Percentiles rank a stretch among this genome's conserved stretches.
Evolutionary conservation across 176 grass and related monocot genomes (phyloP).

Genomic region (Melocanna baccifera): DNA sequence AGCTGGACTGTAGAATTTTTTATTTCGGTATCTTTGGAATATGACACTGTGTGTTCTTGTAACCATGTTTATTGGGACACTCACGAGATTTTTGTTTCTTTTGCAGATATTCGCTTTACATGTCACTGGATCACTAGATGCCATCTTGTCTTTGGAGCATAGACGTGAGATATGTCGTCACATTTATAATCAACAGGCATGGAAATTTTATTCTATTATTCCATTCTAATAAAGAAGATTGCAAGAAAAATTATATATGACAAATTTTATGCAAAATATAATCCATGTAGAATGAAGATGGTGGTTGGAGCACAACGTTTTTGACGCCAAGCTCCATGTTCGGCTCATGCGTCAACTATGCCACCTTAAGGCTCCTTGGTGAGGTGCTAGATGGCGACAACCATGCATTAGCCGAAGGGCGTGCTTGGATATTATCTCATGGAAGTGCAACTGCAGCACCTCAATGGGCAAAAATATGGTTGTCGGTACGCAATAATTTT

Average conservation of each 20-base stretch:
- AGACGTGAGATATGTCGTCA: neutral
- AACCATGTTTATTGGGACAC: too few relatives aligned
- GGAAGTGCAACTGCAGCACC: neutral
- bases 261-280: neutral
- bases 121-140: neutral
- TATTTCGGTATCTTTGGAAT: too few relatives aligned
- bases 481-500: too few relatives aligned
- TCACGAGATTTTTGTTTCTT: too few relatives aligned
- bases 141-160: neutral
- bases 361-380: neutral
- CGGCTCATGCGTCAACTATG: slow-evolving; percentile 9
- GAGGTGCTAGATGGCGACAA: neutral
- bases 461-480: slow-evolving; percentile 21
- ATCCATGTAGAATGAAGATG: neutral
- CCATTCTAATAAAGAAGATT: too few relatives aligned
- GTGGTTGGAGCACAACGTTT: neutral
- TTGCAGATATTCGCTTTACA: neutral
- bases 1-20: too few relatives aligned
- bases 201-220: neutral
- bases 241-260: too few relatives aligned
- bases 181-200: neutral
- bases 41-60: too few relatives aligned
- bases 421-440: neutral
- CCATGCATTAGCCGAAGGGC: neutral
- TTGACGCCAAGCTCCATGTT: neutral